Conservation (phyloP, 129 eudicot genomes). For the Saussurea involucrata region DNA sequence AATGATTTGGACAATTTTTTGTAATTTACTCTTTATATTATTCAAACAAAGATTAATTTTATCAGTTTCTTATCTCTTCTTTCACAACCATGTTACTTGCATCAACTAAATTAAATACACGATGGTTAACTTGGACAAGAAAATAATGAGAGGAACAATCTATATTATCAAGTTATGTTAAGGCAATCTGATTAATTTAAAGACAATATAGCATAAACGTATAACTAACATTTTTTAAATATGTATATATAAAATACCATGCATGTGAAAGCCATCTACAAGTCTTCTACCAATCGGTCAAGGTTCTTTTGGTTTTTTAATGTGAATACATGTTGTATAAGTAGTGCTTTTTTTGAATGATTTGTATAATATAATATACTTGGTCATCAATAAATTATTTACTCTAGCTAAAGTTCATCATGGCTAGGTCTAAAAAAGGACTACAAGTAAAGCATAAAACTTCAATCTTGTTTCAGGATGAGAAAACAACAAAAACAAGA, state of each 20-base stretch:
- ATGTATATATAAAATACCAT: neutral
- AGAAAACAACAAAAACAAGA: neutral
- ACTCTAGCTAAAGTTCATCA: neutral
- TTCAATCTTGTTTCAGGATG: neutral
- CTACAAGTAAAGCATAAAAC: slow-evolving; percentile 8
- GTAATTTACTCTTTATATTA: neutral
- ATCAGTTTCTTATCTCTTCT: neutral
- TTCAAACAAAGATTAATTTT: neutral
- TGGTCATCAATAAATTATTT: neutral
- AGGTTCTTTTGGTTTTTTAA: neutral
- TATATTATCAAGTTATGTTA: neutral
- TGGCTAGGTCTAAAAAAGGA: neutral
- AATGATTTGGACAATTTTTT: no score
- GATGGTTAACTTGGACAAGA: neutral
- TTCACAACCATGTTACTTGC: neutral
- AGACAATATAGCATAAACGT: neutral
- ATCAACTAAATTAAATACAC: neutral
- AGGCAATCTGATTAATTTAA: neutral
- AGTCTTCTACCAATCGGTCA: slow-evolving; percentile 5
- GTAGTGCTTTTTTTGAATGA: neutral
- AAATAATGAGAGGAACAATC: neutral
- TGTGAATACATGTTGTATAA: neutral
- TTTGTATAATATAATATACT: neutral
- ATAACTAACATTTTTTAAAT: neutral
- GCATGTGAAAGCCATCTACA: neutral